Evolutionary conservation across 306 rosid species (phyloP).

Genomic region (Rubus idaeus): DNA sequence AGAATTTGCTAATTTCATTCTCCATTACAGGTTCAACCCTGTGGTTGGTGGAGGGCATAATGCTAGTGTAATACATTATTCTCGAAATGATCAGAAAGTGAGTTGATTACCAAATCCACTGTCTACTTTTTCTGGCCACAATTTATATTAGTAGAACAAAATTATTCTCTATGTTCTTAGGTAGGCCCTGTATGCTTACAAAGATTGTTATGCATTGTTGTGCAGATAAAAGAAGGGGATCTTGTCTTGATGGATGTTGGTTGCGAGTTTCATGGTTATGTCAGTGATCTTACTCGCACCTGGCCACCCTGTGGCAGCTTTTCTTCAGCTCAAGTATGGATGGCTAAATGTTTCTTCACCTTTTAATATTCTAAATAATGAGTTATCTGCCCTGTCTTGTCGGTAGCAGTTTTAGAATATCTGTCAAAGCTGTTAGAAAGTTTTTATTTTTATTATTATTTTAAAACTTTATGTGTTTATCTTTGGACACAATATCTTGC

Average conservation of each 20-base stretch:
- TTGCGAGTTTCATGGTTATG: constrained; percentile 89
- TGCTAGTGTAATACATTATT: constrained; percentile 83
- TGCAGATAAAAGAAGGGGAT: constrained; percentile 80
- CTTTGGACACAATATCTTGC: neutral
- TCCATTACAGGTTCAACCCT: constrained; percentile 72
- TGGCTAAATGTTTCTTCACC: constrained; percentile 14
- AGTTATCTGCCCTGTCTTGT: neutral
- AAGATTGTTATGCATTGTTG: constrained; percentile 16
- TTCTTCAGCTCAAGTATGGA: constrained; percentile 70
- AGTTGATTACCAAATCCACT: constrained; percentile 23
- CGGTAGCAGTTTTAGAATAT: neutral
- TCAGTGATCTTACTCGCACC: constrained; percentile 91
- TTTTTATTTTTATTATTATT: neutral
- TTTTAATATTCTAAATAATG: constrained; percentile 7
- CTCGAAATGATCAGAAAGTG: constrained; percentile 91
- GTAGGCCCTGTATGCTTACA: neutral
- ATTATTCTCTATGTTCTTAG: neutral
- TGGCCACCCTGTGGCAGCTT: constrained; percentile 96
- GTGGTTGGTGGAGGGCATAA: constrained; percentile 97
- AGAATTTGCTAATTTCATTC: constrained; percentile 22
- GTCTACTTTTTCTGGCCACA: neutral
- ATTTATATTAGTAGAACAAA: neutral
- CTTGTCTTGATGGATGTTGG: constrained; percentile 97
- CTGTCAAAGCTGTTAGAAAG: neutral
- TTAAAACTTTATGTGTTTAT: neutral